Evolutionary conservation across 768 basidiomycete species (phyloP).

Genomic region (Stropharia rugosoannulata): DNA sequence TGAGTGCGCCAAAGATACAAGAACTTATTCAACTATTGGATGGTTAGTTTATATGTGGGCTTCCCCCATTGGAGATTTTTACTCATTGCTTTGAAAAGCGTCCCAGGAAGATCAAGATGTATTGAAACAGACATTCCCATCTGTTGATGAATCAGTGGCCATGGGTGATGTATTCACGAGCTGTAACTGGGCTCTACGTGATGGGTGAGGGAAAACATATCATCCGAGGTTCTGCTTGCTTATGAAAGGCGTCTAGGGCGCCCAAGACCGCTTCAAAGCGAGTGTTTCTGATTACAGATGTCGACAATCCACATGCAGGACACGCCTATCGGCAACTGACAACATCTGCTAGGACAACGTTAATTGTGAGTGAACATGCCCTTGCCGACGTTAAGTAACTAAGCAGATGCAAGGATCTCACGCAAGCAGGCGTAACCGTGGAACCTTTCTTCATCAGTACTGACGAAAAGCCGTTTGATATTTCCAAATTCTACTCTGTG

Average conservation of each 20-base stretch:
- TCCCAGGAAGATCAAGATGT: constrained; percentile 61
- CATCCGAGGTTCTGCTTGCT: background rate
- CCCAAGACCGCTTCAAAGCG: constrained; percentile 90
- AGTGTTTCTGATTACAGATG: constrained; percentile 90
- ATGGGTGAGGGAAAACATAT: constrained; percentile 56
- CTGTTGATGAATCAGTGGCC: constrained; percentile 58
- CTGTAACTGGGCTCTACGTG: constrained; percentile 87
- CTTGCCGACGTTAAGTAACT: background rate
- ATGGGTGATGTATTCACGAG: constrained; percentile 90
- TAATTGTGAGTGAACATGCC: constrained; percentile 46
- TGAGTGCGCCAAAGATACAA: constrained; percentile 82
- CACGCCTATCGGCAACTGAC: constrained; percentile 56
- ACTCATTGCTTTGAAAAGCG: constrained; percentile 40
- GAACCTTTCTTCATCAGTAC: constrained; percentile 90
- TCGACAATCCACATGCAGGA: constrained; percentile 72
- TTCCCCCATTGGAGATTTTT: background rate
- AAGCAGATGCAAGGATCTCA: constrained; percentile 60
- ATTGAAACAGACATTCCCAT: constrained; percentile 58
- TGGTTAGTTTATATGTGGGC: constrained; percentile 41
- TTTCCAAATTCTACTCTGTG: constrained; percentile 79
- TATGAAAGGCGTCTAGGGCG: constrained; percentile 44
- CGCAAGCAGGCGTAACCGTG: constrained; percentile 73
- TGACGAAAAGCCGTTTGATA: constrained; percentile 64
- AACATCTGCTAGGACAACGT: constrained; percentile 70
- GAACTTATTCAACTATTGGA: constrained; percentile 77